A percentile compares a stretch with the other conserved stretches of the same genome.
Conservation (phyloP, 345 rosid species). For the Eucalyptus regnans region DNA sequence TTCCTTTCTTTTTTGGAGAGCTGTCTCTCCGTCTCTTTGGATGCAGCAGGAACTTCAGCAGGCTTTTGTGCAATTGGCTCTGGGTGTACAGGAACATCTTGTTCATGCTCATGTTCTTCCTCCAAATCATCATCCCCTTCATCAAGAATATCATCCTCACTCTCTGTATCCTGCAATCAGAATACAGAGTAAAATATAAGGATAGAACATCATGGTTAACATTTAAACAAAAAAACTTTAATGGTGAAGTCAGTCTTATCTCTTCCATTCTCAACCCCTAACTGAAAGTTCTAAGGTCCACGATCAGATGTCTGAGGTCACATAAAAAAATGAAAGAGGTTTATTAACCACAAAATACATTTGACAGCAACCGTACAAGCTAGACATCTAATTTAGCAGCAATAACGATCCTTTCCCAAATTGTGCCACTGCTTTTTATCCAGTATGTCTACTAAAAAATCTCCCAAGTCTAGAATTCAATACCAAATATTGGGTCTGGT, state of each 20-base stretch:
- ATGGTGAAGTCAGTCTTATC: background rate
- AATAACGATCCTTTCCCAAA: background rate
- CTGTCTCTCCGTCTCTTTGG: constrained; percentile 75
- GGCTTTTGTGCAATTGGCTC: constrained; percentile 37
- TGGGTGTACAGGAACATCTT: constrained; percentile 22
- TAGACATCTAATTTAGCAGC: background rate
- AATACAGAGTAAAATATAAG: background rate
- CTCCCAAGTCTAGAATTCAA: background rate
- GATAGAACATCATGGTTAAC: background rate
- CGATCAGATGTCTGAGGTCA: background rate
- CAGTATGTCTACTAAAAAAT: background rate
- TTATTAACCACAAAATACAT: background rate
- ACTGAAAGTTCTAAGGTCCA: background rate
- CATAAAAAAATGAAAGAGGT: background rate
- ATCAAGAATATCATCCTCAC: constrained; percentile 70
- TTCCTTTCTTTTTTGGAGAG: constrained; percentile 88
- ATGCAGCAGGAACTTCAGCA: constrained; percentile 34
- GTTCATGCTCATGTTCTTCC: constrained; percentile 62
- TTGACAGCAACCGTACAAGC: background rate
- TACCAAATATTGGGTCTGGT: background rate
- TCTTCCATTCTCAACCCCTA: background rate
- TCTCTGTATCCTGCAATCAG: constrained; percentile 61
- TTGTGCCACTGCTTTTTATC: background rate
- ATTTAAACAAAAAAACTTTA: background rate
- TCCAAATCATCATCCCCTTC: constrained; percentile 80